phyloP scores from a whole-genome alignment of 176 grass and related monocot species.

The Coix lacrymajobi region DNA sequence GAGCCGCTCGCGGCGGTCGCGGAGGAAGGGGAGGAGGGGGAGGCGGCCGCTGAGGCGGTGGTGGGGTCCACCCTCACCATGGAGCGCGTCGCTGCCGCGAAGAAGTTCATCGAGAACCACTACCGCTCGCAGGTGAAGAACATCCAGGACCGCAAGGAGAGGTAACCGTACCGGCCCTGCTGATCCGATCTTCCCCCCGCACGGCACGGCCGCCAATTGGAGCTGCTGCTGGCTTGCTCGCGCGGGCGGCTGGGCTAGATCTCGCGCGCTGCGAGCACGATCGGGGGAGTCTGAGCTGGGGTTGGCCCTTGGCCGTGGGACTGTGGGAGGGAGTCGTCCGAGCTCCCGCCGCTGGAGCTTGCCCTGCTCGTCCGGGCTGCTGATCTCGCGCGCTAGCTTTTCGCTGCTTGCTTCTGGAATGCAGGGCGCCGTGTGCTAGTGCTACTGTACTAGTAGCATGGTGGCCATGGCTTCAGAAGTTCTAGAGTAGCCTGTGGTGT shows the following conservation, averaged over 20 bases:
- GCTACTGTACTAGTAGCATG: not conserved
- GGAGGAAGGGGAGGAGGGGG: slow-evolving; percentile 42
- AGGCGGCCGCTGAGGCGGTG: slow-evolving; percentile 32
- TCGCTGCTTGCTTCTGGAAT: not conserved
- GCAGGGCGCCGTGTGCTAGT: not conserved
- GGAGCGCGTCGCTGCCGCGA: slow-evolving; percentile 95
- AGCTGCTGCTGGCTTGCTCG: not conserved
- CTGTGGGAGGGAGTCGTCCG: not conserved
- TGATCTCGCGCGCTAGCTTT: not conserved
- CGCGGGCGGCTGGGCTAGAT: slow-evolving; percentile 21
- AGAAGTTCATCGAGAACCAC: slow-evolving; percentile 99
- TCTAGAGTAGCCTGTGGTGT: not conserved
- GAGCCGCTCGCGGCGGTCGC: slow-evolving; percentile 52
- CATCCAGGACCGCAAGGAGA: slow-evolving; percentile 89
- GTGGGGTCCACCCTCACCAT: slow-evolving; percentile 89
- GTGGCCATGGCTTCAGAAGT: not conserved
- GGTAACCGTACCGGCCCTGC: slow-evolving; percentile 28
- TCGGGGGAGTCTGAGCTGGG: slow-evolving; percentile 14
- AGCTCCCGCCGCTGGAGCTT: slow-evolving; percentile 13
- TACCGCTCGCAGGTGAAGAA: slow-evolving; percentile 96
- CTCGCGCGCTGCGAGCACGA: slow-evolving; percentile 37
- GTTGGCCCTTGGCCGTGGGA: too few species aligned
- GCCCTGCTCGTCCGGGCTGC: not conserved
- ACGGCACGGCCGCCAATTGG: not conserved
- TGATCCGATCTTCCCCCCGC: not conserved